These are phyloP conservation scores for Hanseniaspora guilliermondii DNA, from an alignment of 805 yeast species.

Conservation along the genomic window DNA sequence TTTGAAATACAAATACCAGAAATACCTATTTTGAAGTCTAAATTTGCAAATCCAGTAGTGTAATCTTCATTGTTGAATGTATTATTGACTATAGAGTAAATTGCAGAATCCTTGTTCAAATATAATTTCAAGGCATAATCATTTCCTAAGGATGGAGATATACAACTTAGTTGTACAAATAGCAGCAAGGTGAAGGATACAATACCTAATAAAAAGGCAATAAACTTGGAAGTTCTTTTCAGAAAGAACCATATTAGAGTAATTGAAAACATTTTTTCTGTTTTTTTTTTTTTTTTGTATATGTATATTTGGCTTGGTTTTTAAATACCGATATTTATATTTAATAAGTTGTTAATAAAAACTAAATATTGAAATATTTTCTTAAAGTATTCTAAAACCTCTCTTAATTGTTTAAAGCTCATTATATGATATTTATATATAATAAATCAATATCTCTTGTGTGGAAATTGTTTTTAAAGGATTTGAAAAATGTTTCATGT, in stretches of 20 bases:
- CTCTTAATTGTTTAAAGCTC: no score
- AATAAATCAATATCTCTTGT: no score
- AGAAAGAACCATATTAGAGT: conserved; percentile 21
- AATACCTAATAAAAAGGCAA: conserved; percentile 33
- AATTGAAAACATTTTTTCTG: conserved; percentile 14
- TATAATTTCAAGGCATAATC: conserved; percentile 36
- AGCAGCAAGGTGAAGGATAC: conserved; percentile 40
- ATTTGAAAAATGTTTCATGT: background rate
- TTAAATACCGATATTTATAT: background rate
- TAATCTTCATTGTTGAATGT: conserved; percentile 25
- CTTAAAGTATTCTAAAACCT: no score
- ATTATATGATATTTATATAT: no score
- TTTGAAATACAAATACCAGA: conserved; percentile 42
- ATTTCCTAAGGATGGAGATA: conserved; percentile 27
- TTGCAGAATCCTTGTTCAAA: conserved; percentile 36
- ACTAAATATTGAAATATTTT: no score
- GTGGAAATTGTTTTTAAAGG: background rate
- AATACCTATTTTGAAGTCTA: conserved; percentile 43
- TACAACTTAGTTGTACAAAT: conserved; percentile 47
- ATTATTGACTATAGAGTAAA: conserved; percentile 31
- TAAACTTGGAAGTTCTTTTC: conserved; percentile 33
- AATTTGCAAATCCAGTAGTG: conserved; percentile 26
- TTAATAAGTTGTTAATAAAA: background rate
- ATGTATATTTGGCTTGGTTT: background rate
- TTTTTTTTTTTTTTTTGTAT: background rate